phyloP scores from a whole-genome alignment of 192 early-diverging fungal species.

The Rhizoclosmatium sp. region DNA sequence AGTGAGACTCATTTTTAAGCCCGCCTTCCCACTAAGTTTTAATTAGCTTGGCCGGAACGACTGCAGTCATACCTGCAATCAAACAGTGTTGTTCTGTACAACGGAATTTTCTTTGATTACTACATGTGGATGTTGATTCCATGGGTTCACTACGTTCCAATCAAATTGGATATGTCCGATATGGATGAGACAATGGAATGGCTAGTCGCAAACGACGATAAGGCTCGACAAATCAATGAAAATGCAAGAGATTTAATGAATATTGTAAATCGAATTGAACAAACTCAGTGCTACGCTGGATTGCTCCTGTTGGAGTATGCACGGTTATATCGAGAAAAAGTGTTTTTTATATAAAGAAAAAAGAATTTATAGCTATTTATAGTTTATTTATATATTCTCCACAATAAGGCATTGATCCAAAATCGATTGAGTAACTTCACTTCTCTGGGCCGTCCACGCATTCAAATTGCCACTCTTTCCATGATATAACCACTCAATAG shows the following conservation, averaged over 20 bases:
- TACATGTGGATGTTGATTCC: slow-evolving; percentile 20
- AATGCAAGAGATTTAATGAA: slow-evolving; percentile 21
- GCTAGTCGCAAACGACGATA: slow-evolving; percentile 14
- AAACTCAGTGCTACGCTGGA: not conserved
- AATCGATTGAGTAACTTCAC: no score
- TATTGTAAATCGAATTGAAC: not conserved
- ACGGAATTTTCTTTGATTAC: slow-evolving; percentile 25
- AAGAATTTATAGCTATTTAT: no score
- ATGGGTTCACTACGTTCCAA: slow-evolving; percentile 28
- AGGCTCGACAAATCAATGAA: slow-evolving; percentile 2
- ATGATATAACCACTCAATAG: not conserved
- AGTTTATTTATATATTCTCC: no score
- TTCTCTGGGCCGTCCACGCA: no score
- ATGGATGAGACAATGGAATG: slow-evolving; percentile 21
- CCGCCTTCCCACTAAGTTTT: no score
- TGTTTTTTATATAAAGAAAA: no score
- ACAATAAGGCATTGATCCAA: no score
- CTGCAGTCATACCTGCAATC: slow-evolving; percentile 12
- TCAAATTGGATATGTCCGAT: slow-evolving; percentile 25
- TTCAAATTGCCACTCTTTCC: not conserved
- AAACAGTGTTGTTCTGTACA: slow-evolving; percentile 25
- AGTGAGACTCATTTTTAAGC: not conserved
- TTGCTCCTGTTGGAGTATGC: slow-evolving; percentile 14
- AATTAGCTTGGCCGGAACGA: not conserved
- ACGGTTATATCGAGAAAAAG: not conserved